These are phyloP conservation scores for Lichtheimia corymbifera DNA, from an alignment of 371 early-diverging fungal genomes.

Conservation along the genomic window DNA sequence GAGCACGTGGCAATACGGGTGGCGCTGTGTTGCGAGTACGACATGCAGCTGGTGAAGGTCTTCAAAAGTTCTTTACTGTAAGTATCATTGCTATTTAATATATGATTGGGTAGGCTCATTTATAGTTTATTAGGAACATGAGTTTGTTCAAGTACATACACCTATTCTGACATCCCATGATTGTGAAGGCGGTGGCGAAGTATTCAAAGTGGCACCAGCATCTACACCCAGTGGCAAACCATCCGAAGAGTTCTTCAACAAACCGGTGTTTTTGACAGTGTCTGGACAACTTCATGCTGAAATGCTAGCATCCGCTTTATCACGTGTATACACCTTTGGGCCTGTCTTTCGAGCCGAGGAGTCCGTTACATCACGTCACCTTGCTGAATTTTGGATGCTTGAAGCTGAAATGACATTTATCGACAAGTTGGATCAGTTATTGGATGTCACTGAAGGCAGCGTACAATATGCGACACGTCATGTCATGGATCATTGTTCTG, in stretches of 20 bases:
- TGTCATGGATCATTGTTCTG: slow-evolving; percentile 49
- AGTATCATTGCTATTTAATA: not conserved
- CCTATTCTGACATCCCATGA: slow-evolving; percentile 86
- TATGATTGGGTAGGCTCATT: not conserved
- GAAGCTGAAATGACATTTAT: slow-evolving; percentile 90
- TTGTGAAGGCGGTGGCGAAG: slow-evolving; percentile 95
- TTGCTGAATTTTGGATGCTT: slow-evolving; percentile 96
- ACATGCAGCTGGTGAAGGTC: slow-evolving; percentile 61
- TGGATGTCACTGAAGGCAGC: slow-evolving; percentile 62
- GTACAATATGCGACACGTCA: slow-evolving; percentile 50
- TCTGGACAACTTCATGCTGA: slow-evolving; percentile 92
- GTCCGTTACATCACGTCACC: slow-evolving; percentile 80
- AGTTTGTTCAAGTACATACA: slow-evolving; percentile 81
- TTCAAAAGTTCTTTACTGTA: slow-evolving; percentile 78
- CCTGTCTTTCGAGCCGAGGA: slow-evolving; percentile 92
- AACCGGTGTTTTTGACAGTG: slow-evolving; percentile 82
- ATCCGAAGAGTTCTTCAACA: slow-evolving; percentile 72
- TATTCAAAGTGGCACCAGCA: slow-evolving; percentile 60
- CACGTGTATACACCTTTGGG: slow-evolving; percentile 85
- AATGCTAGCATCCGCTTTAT: slow-evolving; percentile 70
- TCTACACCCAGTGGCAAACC: slow-evolving; percentile 20
- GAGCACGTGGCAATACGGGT: slow-evolving; percentile 79
- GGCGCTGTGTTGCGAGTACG: slow-evolving; percentile 75
- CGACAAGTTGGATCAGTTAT: slow-evolving; percentile 47
- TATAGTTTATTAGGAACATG: slow-evolving; percentile 35